Evolutionary conservation across 371 early-diverging fungal genomes (phyloP).

Genomic region (Gilbertella persicaria): DNA sequence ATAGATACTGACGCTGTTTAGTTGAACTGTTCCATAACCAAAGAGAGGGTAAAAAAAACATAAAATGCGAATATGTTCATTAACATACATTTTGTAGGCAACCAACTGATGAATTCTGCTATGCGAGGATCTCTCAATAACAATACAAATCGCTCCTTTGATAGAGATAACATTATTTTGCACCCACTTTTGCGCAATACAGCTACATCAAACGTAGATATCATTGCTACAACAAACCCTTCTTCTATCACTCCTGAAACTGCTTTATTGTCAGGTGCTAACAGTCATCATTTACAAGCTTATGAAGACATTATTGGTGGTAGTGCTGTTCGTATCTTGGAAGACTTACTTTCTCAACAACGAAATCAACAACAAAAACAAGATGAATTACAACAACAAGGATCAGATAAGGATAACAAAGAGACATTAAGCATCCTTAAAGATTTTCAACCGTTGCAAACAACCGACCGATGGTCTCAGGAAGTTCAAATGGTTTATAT

Average conservation of each 20-base stretch:
- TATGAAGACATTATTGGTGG: slow-evolving; percentile 74
- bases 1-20: neutral
- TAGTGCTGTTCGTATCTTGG: slow-evolving; percentile 64
- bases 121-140: slow-evolving; percentile 7
- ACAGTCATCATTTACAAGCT: slow-evolving; percentile 32
- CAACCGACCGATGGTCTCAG: slow-evolving; percentile 80
- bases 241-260: slow-evolving; percentile 1
- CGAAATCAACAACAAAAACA: slow-evolving; percentile 6
- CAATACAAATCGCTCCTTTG: neutral
- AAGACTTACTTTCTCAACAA: slow-evolving; percentile 46
- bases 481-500: slow-evolving; percentile 79
- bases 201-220: neutral
- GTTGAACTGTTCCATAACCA: slow-evolving; percentile 4
- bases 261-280: slow-evolving; percentile 12
- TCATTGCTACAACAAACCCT: neutral
- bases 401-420: slow-evolving; percentile 15
- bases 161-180: slow-evolving; percentile 26
- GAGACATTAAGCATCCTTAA: slow-evolving; percentile 34
- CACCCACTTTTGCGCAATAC: slow-evolving; percentile 22
- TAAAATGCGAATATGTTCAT: neutral
- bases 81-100: slow-evolving; percentile 3
- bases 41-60: neutral
- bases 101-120: slow-evolving; percentile 11
- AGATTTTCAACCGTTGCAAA: slow-evolving; percentile 65
- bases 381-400: slow-evolving; percentile 11